These are phyloP conservation scores for Sphagnum fallax DNA, from an alignment of 228 moss, liverwort and hornwort species.

Conservation along the genomic window DNA sequence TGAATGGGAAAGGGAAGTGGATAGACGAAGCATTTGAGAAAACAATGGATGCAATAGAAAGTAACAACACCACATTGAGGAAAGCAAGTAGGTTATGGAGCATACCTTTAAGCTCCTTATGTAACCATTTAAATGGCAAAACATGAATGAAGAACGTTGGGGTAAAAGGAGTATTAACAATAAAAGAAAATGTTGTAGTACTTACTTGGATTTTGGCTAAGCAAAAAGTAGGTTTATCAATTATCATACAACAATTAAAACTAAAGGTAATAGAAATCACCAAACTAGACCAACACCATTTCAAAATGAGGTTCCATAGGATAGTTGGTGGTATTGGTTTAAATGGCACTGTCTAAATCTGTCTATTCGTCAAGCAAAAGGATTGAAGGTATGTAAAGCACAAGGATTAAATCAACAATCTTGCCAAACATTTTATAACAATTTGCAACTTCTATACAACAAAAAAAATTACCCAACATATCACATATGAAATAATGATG, in stretches of 20 bases:
- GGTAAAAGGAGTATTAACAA: neutral
- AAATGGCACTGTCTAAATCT: neutral
- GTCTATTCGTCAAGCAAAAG: neutral
- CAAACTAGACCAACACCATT: neutral
- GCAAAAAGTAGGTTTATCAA: neutral
- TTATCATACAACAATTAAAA: neutral
- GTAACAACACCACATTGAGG: neutral
- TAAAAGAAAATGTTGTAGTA: neutral
- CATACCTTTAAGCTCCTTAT: neutral
- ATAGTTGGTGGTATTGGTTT: neutral
- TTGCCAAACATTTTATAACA: neutral
- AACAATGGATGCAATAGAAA: neutral
- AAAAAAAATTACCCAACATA: neutral
- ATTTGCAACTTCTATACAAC: neutral
- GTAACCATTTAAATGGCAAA: neutral
- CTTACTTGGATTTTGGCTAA: neutral
- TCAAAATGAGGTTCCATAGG: neutral
- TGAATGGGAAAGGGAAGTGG: neutral
- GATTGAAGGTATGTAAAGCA: neutral
- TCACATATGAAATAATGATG: conserved; percentile 2
- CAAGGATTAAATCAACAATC: neutral
- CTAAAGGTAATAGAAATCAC: neutral
- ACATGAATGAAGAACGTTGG: neutral
- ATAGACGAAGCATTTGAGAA: neutral
- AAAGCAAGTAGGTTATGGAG: neutral